These are phyloP conservation scores for Beauveria australis DNA, from an alignment of 2,329 filamentous ascomycete genomes.

Conservation along the genomic window DNA sequence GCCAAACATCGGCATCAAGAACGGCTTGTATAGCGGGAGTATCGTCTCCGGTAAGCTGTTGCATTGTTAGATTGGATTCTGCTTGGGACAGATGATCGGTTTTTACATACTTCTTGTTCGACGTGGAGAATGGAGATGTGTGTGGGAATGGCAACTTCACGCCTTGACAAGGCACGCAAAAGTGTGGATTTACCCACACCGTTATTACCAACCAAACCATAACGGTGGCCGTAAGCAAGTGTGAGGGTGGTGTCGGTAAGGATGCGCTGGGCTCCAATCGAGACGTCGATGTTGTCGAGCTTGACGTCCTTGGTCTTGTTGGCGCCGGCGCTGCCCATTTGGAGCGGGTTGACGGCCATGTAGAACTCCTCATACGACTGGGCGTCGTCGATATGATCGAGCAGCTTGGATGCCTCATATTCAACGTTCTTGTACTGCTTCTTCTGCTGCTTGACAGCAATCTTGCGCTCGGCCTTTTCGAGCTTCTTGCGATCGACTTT, in stretches of 20 bases:
- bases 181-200: slow-evolving; percentile 98
- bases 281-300: slow-evolving; percentile 89
- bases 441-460: slow-evolving; percentile 96
- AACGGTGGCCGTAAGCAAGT: slow-evolving; percentile 83
- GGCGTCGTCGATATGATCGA: slow-evolving; percentile 72
- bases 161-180: slow-evolving; percentile 78
- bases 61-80: slow-evolving; percentile 12
- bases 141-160: slow-evolving; percentile 90
- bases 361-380: slow-evolving; percentile 99
- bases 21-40: slow-evolving; percentile 92
- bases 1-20: slow-evolving; percentile 95
- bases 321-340: slow-evolving; percentile 62
- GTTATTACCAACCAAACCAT: slow-evolving; percentile 97
- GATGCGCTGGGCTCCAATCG: slow-evolving; percentile 82
- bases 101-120: slow-evolving; percentile 74
- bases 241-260: slow-evolving; percentile 85
- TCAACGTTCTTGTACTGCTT: slow-evolving; percentile 98
- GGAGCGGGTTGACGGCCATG: slow-evolving; percentile 97
- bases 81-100: fast-evolving
- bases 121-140: slow-evolving; percentile 99
- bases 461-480: slow-evolving; percentile 96
- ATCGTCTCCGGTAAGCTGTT: slow-evolving; percentile 83
- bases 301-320: slow-evolving; percentile 99
- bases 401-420: slow-evolving; percentile 87
- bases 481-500: slow-evolving; percentile 98